Conservation (phyloP, 768 basidiomycete genomes). For the Trametes cinnabarina region DNA sequence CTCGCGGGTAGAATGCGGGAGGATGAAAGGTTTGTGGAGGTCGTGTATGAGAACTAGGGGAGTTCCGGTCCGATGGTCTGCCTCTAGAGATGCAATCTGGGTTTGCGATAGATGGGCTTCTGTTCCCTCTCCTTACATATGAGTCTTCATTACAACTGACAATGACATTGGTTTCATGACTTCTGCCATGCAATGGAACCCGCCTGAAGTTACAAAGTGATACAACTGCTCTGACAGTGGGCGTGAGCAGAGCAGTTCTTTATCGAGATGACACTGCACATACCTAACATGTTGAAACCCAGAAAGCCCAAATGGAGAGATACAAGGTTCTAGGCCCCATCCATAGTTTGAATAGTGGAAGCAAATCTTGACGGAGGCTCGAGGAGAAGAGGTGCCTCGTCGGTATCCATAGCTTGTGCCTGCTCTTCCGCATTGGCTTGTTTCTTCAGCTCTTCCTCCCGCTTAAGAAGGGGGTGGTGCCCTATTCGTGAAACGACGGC, state of each 20-base stretch:
- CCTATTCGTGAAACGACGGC: slow-evolving; percentile 59
- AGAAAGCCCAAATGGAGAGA: not conserved
- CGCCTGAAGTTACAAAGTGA: not conserved
- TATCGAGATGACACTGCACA: not conserved
- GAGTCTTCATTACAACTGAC: not conserved
- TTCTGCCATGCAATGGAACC: not conserved
- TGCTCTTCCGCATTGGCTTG: not conserved
- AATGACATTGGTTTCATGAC: not conserved
- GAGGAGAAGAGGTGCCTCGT: slow-evolving; percentile 25
- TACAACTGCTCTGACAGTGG: not conserved
- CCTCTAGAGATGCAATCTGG: too few relatives aligned
- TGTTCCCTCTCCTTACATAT: too few relatives aligned
- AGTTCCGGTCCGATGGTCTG: too few relatives aligned
- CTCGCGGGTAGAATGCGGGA: slow-evolving; percentile 19
- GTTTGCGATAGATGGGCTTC: too few relatives aligned
- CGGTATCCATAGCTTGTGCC: slow-evolving; percentile 28
- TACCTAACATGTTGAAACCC: not conserved
- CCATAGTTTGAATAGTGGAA: slow-evolving; percentile 40
- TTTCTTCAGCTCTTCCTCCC: slow-evolving; percentile 3
- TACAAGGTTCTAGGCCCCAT: slow-evolving; percentile 26
- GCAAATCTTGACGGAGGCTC: slow-evolving; percentile 35
- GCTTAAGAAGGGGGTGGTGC: slow-evolving; percentile 44
- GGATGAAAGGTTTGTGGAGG: slow-evolving; percentile 34
- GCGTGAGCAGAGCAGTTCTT: not conserved
- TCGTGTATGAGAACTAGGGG: slow-evolving; percentile 30